Evolutionary conservation across 2,329 filamentous ascomycete genomes (phyloP), one percentile per base, ranked within the genome.

Genomic region (Colletotrichum musae): DNA sequence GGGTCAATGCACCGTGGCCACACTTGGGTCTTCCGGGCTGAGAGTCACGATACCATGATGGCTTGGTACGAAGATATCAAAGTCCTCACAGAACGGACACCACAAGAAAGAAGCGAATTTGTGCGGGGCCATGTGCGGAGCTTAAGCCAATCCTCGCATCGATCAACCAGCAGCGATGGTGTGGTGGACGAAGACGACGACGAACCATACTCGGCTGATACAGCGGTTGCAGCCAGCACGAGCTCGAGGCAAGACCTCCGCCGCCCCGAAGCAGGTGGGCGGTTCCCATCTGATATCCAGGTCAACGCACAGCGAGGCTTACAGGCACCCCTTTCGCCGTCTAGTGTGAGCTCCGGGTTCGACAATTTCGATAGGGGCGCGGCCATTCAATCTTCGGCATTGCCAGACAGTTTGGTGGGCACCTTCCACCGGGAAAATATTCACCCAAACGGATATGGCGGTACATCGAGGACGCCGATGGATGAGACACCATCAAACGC

Each of bases 41-140:
- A 92, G 75, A 91, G 88, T 73, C 86, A 97, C 80, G 95, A 98
- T 74, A 98, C 95, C 15, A 98, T 98, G 95, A 91, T 97, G 85
- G 94, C 94, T 53, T 99, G 96, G 89, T 98, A 94, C 79, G 92
- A 96, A 62, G 95, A 97, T 76, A 95, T 99, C 79, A 94, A 95
- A 79, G 90, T 88, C 50, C 85, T 99, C 71, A 98, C 94, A 5
- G 94, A 97, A 79, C 95, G 93, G 81, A 93, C 92, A 26, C 93
- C 94, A 32, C 94, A 97, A 79, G 95, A 97, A 77, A 92, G 95
- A 48, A 93, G 90, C 79, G 93, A 93, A 32, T 98, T 96, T 78
- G 94, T 98, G 48, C 91, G 93, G 51, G 90, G 90, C 70, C 94
- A 97, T 77, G 90, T 92, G 45, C 89, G 94, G 62, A 95, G 92